Conservation (phyloP, 495 filamentous ascomycete species). For the Extremus antarcticus region DNA sequence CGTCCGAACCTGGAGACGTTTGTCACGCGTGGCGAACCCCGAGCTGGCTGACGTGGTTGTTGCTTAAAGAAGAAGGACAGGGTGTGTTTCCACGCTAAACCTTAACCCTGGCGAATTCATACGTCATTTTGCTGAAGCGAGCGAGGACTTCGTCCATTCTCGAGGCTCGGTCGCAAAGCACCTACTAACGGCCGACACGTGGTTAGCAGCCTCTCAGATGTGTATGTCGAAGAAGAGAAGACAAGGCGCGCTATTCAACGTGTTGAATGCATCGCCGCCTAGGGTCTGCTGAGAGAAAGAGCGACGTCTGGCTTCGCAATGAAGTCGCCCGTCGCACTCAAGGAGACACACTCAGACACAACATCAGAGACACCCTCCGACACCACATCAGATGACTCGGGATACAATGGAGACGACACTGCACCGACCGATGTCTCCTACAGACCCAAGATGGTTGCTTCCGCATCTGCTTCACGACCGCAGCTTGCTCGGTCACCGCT, state of each 20-base stretch:
- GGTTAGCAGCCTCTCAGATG: too few relatives aligned
- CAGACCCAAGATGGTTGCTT: not conserved
- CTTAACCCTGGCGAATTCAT: too few relatives aligned
- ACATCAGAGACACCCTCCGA: not conserved
- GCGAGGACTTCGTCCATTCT: too few relatives aligned
- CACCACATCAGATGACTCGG: not conserved
- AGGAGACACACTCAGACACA: not conserved
- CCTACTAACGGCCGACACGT: too few relatives aligned
- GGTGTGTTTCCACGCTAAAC: too few relatives aligned
- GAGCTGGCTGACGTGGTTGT: too few relatives aligned
- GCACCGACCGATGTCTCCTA: not conserved
- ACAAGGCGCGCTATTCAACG: not conserved
- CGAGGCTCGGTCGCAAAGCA: too few relatives aligned
- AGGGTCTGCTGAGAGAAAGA: not conserved
- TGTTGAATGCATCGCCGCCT: not conserved
- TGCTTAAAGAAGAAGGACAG: too few relatives aligned
- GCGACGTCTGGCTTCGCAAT: not conserved
- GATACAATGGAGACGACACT: not conserved
- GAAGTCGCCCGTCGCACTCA: not conserved
- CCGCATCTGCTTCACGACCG: not conserved
- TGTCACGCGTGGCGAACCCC: too few relatives aligned
- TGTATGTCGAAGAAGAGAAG: too few relatives aligned
- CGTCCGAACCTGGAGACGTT: too few relatives aligned
- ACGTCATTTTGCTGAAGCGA: too few relatives aligned
- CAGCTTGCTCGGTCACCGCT: not conserved